phyloP scores from a whole-genome alignment of 2,329 filamentous ascomycete genomes.

The Rhynchosporium graminicola region DNA sequence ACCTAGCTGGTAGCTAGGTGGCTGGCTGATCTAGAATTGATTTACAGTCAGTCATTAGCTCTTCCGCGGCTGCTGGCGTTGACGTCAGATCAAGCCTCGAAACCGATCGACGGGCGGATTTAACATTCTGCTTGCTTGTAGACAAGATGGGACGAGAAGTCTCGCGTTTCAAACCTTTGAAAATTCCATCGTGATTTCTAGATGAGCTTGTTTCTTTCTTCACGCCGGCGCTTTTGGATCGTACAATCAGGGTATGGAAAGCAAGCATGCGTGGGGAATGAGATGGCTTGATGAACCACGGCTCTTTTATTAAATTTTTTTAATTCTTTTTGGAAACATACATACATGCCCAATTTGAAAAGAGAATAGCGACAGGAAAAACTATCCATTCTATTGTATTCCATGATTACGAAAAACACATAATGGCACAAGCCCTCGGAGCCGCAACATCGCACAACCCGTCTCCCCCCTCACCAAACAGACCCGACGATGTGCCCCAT shows the following conservation, averaged over 20 bases:
- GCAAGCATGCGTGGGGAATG: not conserved
- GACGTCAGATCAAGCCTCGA: too few relatives aligned
- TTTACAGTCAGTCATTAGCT: too few relatives aligned
- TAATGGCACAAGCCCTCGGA: not conserved
- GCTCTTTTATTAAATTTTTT: too few relatives aligned
- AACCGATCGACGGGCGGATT: too few relatives aligned
- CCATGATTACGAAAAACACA: not conserved
- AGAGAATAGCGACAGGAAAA: not conserved
- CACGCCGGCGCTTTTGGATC: not conserved
- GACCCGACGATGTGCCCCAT: slow-evolving; percentile 26
- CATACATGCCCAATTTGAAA: too few relatives aligned
- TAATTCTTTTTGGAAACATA: too few relatives aligned
- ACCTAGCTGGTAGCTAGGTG: too few relatives aligned
- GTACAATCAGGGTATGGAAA: not conserved
- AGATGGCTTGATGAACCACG: not conserved
- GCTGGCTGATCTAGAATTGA: too few relatives aligned
- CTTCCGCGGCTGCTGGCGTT: too few relatives aligned
- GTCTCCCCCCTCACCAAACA: slow-evolving; percentile 1
- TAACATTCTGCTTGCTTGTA: too few relatives aligned
- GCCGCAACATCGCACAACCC: slow-evolving; percentile 1
- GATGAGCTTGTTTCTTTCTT: not conserved
- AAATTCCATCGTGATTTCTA: not conserved
- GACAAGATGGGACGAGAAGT: not conserved
- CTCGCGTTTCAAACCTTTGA: not conserved
- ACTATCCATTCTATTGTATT: not conserved